Evolutionary conservation across 2,329 filamentous ascomycete species (phyloP), one percentile per base, ranked within the genome.

Genomic region (Fusarium staphyleae): DNA sequence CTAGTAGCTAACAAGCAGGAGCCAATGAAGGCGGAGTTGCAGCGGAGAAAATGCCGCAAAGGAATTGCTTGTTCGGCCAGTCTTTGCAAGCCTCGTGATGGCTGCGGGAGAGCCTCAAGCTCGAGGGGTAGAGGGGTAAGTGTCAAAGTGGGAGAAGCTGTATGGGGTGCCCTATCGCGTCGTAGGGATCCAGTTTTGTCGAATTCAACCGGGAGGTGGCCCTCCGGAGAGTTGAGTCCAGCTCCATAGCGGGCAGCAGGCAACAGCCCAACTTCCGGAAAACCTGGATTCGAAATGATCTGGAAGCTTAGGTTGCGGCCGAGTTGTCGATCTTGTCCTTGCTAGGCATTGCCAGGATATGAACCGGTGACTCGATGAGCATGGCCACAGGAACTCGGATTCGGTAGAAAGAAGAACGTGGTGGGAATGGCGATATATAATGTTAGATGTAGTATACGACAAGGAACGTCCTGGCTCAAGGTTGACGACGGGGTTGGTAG

Each of bases 281-380:
- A 46, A n/a, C 28, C 24, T 48, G 45, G 37, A 29, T 29, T 42
- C 42, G 34, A 37, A 39, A 35, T 37, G 32, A 26, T 47, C 22
- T 42, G 22, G 14, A 44, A 46, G 43, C 39, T 44, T 48, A 30
- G n/a, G n/a, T n/a, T n/a, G n/a, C n/a, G n/a, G n/a, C n/a, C n/a
- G n/a, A n/a, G n/a, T n/a, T 34, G 62, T 49, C 52, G 62, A 64
- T 64, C 62, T 46, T 64, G 30, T 30, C 62, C 58, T 42, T 40
- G 47, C 44, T 63, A 18, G 54, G 61, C 24, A 29, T 36, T 47
- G 47, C 55, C 46, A 62, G 11, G 29, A 34, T 36, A 57, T 57
- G 51, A 46, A 57, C 55, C 51, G 48, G 58, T 62, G 54, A 64
- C 57, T 56, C 49, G 44, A 47, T 51, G 57, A 50, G 47, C 32